Base-by-base conservation (phyloP, 768 basidiomycete genomes). In the Mycena leptocephala region DNA sequence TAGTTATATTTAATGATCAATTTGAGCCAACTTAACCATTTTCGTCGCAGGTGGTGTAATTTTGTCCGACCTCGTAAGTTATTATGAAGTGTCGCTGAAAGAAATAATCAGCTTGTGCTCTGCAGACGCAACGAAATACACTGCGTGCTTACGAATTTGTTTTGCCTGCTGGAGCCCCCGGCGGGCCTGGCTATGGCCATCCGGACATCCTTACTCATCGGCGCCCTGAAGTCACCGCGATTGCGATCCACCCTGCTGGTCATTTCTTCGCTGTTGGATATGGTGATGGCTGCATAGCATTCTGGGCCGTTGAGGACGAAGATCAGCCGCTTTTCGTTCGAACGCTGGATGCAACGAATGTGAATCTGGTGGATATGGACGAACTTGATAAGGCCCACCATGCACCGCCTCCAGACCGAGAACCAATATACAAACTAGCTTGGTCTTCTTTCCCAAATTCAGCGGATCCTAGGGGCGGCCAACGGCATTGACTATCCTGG, bases 341-440 rank as follows among this genome's bases (percentile, higher is more conserved):
- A 55, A 97, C 96, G 1, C 81, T 97, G 59, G 89, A 92, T 48
- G 81, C 84, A 11, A 83, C 84, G 13, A 87, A 93, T 72, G 90
- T 94, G 30, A 87, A 93, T 80, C 70, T 87, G n/a, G 86, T 93
- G n/a, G 87, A 93, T 79, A 83, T 86, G 1, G 82, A 84, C 4
- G 82, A 84, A 62, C 81, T 94, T 14, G 92, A 92, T 69, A 80
- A 86, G 39, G 82, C 85, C 28, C 81, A 88, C 5, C 80, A 78
- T 9, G 65, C 72, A 5, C 64, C 76, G 39, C 65, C 67, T 22
- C 64, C 76, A 32, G 80, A 84, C 26, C 76, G 93, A 78, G 96
- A 97, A 80, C 95, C 97, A 5, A 91, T 98, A 39, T 96, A 95
- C 89, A 97, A 95, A 81, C 86, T 97, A 7, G 87, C 94, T 0